Evolutionary conservation across 164 flowering plant genomes (phyloP), one percentile per base, ranked within the genome.

Genomic region (Umbellularia californica): DNA sequence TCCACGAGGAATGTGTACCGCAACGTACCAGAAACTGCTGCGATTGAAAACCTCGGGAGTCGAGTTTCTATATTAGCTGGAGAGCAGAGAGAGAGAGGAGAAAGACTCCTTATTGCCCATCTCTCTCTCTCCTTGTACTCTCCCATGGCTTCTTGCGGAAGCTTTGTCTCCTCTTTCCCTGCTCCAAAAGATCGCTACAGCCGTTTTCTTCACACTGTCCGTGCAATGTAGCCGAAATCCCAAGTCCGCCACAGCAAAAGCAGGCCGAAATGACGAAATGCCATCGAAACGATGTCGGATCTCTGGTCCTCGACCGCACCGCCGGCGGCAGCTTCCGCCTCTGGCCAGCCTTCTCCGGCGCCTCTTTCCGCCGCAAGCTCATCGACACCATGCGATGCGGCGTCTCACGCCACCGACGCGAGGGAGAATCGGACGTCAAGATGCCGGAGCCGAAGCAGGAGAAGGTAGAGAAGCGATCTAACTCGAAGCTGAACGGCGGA

Each of bases 271-370:
- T 88, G 93, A 86, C 87, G 41, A 85, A 73, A 81, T 83, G 75
- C 76, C 83, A 81, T 47, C 72, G 85, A 19, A 85, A 83, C 81
- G 79, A 81, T 81, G 81, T 83, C 76, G 90, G 88, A 76, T 87
- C 94, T 27, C 58, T 90, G 20, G 74, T 84, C 19, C 82, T 87
- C 33, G 84, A 86, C 73, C 82, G 82, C 3, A 58, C 72, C 33
- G 50, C 77, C 19, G 73, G 80, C 25, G 80, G 77, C 13, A 69
- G 68, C 50, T 71, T 63, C 73, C 68, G 79, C 14, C 51, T 74
- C 58, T 83, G 84, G 84, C 47, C 80, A 1, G 76, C 82, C n/a
- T 77, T 83, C 47, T 83, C 84, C 68, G 82, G 72, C 27, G 77
- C 83, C 20, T 58, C 83, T 17, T 81, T 84, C 51, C 83, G 84